A percentile compares a stretch with the other conserved stretches of the same genome.
phyloP scores from a whole-genome alignment of 1,284 basidiomycete species.

The Rhodofomes roseus region DNA sequence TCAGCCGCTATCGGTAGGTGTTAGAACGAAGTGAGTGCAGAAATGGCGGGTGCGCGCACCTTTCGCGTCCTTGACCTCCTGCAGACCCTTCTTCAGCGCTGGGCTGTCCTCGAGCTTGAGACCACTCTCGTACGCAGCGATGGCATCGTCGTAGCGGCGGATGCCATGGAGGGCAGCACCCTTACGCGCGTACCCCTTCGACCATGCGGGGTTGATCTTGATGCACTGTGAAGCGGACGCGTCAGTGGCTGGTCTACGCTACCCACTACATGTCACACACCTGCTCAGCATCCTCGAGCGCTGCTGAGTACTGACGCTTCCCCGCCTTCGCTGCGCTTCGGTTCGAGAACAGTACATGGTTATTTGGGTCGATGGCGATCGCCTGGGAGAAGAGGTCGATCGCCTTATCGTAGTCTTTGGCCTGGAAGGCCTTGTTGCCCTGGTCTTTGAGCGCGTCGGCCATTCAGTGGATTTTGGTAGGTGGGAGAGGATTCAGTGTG shows the following conservation, averaged over 20 bases:
- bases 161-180: slow-evolving; percentile 93
- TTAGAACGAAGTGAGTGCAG: background rate
- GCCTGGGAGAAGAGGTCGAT: slow-evolving; percentile 87
- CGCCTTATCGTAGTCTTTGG: slow-evolving; percentile 89
- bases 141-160: slow-evolving; percentile 77
- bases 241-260: background rate
- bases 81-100: slow-evolving; percentile 81
- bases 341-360: slow-evolving; percentile 93
- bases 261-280: slow-evolving; percentile 37
- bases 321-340: slow-evolving; percentile 88
- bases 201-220: slow-evolving; percentile 78
- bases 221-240: slow-evolving; percentile 53
- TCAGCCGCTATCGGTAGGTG: slow-evolving; percentile 34
- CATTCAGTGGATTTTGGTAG: slow-evolving; percentile 13
- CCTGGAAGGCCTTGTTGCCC: slow-evolving; percentile 95
- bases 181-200: slow-evolving; percentile 91
- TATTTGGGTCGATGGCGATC: slow-evolving; percentile 77
- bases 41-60: slow-evolving; percentile 36
- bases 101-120: slow-evolving; percentile 81
- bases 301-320: slow-evolving; percentile 74
- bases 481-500: background rate
- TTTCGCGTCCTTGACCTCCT: slow-evolving; percentile 81
- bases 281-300: slow-evolving; percentile 89
- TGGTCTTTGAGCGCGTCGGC: slow-evolving; percentile 76
- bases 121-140: slow-evolving; percentile 78